These are phyloP conservation scores for Sugiyamaella chiloensis DNA, from an alignment of 805 yeast species.

Conservation along the genomic window DNA sequence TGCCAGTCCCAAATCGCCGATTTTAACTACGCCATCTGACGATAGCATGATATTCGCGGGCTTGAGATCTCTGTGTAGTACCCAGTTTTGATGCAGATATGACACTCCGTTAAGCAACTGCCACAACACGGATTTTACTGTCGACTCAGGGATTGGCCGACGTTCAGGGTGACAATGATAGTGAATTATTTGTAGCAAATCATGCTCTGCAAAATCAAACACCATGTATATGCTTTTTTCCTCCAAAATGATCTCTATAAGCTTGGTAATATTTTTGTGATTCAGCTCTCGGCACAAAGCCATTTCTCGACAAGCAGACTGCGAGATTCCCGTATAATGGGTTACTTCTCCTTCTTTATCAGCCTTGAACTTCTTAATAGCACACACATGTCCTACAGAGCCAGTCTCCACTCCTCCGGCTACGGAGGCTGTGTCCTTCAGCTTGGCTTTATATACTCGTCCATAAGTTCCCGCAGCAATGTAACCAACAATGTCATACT, in stretches of 20 bases:
- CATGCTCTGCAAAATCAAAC: slow-evolving; percentile 95
- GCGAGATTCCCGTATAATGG: slow-evolving; percentile 93
- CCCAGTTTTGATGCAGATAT: slow-evolving; percentile 93
- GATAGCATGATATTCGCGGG: slow-evolving; percentile 99
- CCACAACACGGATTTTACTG: slow-evolving; percentile 83
- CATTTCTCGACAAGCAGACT: slow-evolving; percentile 95
- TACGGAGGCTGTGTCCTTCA: slow-evolving; percentile 34
- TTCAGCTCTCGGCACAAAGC: slow-evolving; percentile 84
- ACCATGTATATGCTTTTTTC: slow-evolving; percentile 91
- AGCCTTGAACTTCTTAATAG: slow-evolving; percentile 93
- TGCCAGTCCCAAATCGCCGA: slow-evolving; percentile 92
- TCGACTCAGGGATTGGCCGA: slow-evolving; percentile 70
- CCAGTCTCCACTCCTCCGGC: slow-evolving; percentile 5
- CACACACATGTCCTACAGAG: slow-evolving; percentile 45
- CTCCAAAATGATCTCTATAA: slow-evolving; percentile 82
- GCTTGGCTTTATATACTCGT: slow-evolving; percentile 81
- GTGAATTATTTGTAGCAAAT: slow-evolving; percentile 88
- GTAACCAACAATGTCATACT: slow-evolving; percentile 86
- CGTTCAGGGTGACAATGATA: slow-evolving; percentile 88
- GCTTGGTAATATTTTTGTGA: slow-evolving; percentile 73
- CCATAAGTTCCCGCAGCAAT: slow-evolving; percentile 99
- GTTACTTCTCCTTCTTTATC: slow-evolving; percentile 87
- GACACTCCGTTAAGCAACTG: slow-evolving; percentile 91
- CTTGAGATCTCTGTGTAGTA: slow-evolving; percentile 89
- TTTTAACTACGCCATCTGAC: slow-evolving; percentile 82